phyloP scores from a whole-genome alignment of 2,329 filamentous ascomycete species.

The Penicillium olsonii region DNA sequence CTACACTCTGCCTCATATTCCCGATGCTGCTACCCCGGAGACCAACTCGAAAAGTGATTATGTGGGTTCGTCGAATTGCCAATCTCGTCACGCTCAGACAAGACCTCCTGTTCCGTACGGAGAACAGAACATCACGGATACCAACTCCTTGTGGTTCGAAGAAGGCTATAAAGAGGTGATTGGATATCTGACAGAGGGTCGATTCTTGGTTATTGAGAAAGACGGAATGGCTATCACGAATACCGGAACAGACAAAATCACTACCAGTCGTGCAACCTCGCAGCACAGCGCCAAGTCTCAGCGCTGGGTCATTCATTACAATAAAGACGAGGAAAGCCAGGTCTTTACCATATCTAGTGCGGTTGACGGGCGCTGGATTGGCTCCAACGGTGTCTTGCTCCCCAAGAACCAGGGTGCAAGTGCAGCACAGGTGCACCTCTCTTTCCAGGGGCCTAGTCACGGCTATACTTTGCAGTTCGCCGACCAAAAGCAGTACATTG shows the following conservation, averaged over 20 bases:
- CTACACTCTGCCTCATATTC: constrained; percentile 50
- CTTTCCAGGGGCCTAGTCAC: constrained; percentile 37
- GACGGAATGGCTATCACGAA: constrained; percentile 48
- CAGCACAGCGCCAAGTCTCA: constrained; percentile 47
- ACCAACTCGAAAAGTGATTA: constrained; percentile 46
- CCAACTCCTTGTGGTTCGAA: constrained; percentile 46
- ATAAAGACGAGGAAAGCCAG: constrained; percentile 30
- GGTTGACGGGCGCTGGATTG: constrained; percentile 43
- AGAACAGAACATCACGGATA: constrained; percentile 36
- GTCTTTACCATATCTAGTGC: constrained; percentile 46
- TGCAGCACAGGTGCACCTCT: constrained; percentile 34
- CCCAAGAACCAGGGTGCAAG: constrained; percentile 10
- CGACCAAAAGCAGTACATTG: constrained; percentile 23
- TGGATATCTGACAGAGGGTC: constrained; percentile 57
- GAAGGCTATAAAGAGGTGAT: constrained; percentile 57
- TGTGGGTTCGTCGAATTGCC: constrained; percentile 49
- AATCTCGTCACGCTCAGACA: constrained; percentile 38
- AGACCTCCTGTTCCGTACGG: constrained; percentile 54
- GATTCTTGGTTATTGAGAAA: constrained; percentile 55
- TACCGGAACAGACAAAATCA: constrained; percentile 17
- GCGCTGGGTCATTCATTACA: constrained; percentile 54
- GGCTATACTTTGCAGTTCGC: constrained; percentile 37
- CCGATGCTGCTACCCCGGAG: constrained; percentile 47
- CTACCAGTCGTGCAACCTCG: constrained; percentile 26
- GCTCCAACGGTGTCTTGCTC: constrained; percentile 23